Base-by-base conservation (phyloP, 805 yeast species). In the Yamadazyma ubonensis region DNA sequence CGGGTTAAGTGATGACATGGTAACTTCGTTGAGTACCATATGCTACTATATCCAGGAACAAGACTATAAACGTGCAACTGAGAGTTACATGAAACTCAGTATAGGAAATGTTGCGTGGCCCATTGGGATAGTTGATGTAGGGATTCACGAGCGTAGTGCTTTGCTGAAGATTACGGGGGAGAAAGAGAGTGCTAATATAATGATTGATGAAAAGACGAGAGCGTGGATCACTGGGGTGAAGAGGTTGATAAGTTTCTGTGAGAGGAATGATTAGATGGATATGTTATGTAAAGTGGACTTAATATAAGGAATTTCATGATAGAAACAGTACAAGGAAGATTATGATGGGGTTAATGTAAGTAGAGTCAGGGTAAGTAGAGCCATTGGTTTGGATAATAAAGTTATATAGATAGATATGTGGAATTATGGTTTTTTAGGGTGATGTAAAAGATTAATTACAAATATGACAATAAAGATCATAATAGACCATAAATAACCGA, bases 101-200 rank as follows among this genome's bases (percentile, higher is more conserved):
- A 82, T 88, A 12, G 96, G 96, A 1, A 86, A 86, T 50, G 87
- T 84, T 2, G 90, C 93, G 4, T 88, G 95, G 95, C 96, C 96
- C 2, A 83, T 87, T 48, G 96, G 96, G 19, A 85, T 88, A 10
- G 67, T 79, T 6, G 77, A 77, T 41, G 83, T 88, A 11, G 88
- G 93, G 35, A 86, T 88, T 42, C 96, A 87, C 56, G 81, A 80
- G 8, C 65, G 95, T 44, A 75, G 81, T 40, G 80, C 84, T 1
- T 80, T 76, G 38, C 69, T 72, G 42, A 76, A 75, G 48, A 74
- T 83, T 23, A 27, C 39, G 11, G 33, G 39, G 16, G 70, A 70
- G 33, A 52, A 54, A 31, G 57, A 57, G 43, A 65, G 68, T 20
- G 81, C 93, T 10, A 85, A 84, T 55, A 83, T 88, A 22, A 82